These are phyloP conservation scores for Rubus parviflorus DNA, from an alignment of 306 rosid species.

Conservation along the genomic window DNA sequence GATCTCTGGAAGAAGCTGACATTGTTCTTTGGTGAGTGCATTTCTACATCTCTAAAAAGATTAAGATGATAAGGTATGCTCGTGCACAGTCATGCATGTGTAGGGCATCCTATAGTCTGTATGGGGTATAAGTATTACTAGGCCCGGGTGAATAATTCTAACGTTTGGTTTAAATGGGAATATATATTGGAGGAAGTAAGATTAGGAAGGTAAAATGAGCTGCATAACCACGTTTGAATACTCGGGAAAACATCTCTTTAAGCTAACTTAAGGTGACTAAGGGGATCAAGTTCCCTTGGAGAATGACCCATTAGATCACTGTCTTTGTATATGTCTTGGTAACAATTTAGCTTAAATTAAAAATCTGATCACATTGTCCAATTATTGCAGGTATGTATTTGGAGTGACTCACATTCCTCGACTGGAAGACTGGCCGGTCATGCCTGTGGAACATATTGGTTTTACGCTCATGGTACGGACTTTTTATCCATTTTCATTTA, in stretches of 20 bases:
- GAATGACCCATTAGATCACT: not conserved
- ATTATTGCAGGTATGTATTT: constrained; percentile 64
- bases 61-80: not conserved
- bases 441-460: constrained; percentile 80
- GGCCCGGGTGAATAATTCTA: not conserved
- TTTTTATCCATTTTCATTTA: not conserved
- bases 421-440: constrained; percentile 82
- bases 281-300: not conserved
- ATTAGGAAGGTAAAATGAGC: not conserved
- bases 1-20: constrained; percentile 77
- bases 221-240: not conserved
- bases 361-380: not conserved
- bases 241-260: not conserved
- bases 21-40: constrained; percentile 74
- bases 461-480: constrained; percentile 61
- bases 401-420: constrained; percentile 80
- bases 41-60: not conserved
- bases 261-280: not conserved
- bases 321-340: not conserved
- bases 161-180: not conserved
- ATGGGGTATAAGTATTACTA: not conserved
- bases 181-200: not conserved
- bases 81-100: not conserved
- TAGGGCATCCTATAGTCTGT: not conserved
- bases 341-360: not conserved